Evolutionary conservation across 139 green algal genomes (phyloP).

Genomic region (Ulvella scutata): DNA sequence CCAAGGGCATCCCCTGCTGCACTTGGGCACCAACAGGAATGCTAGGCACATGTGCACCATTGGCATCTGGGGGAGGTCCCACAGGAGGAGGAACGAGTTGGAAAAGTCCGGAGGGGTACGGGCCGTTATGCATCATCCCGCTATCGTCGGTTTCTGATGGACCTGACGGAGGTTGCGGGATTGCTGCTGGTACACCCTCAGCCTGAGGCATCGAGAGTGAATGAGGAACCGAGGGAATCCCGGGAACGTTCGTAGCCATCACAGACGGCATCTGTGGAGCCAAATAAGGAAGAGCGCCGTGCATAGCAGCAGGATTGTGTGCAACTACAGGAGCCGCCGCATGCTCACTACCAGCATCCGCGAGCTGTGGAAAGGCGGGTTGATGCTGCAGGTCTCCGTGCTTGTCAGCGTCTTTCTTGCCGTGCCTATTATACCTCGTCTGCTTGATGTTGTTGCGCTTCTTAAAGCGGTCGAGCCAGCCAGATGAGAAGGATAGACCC

Average conservation of each 20-base stretch:
- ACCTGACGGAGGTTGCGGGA: neutral
- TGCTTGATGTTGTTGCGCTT: neutral
- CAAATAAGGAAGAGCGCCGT: neutral
- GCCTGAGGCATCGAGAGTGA: neutral
- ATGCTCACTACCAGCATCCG: neutral
- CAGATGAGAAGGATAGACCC: neutral
- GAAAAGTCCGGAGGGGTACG: neutral
- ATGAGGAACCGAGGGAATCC: constrained; percentile 2
- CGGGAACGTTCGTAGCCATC: neutral
- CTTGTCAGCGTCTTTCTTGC: neutral
- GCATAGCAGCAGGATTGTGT: neutral
- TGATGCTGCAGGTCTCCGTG: neutral
- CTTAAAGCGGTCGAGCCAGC: neutral
- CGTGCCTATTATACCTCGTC: neutral
- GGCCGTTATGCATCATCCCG: neutral
- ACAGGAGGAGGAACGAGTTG: neutral
- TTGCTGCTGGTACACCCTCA: neutral
- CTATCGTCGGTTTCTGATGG: neutral
- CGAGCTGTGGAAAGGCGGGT: neutral
- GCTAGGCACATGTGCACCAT: neutral
- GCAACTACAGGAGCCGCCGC: neutral
- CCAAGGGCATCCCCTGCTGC: neutral
- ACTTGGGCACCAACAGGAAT: neutral
- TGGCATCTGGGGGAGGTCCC: neutral
- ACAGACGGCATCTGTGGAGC: neutral